phyloP scores from a whole-genome alignment of 192 early-diverging fungal genomes.

The Coemansia sp. region DNA sequence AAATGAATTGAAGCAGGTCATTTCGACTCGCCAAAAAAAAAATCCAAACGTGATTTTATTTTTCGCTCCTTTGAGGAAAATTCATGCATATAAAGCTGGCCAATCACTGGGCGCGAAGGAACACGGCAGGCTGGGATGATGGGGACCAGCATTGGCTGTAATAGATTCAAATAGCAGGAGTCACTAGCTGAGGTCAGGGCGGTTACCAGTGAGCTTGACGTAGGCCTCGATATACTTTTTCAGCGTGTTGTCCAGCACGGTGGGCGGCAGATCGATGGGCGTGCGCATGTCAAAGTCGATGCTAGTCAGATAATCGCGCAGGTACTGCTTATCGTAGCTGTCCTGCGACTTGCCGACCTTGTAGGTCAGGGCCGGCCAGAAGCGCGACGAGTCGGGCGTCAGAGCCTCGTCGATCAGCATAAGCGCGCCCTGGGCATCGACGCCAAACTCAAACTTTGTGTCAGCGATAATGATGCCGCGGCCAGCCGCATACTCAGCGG shows the following conservation, averaged over 20 bases:
- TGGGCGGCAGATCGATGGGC: conserved; percentile 76
- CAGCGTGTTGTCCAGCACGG: conserved; percentile 84
- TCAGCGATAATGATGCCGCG: conserved; percentile 98
- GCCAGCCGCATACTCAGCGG: conserved; percentile 76
- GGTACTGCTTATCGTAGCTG: conserved; percentile 96
- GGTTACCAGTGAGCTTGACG: conserved; percentile 76
- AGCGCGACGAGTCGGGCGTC: conserved; percentile 97
- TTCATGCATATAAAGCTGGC: not conserved
- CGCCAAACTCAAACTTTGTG: conserved; percentile 99
- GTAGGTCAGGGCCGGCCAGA: conserved; percentile 90
- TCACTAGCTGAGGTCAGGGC: conserved; percentile 59
- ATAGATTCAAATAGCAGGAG: too few relatives aligned
- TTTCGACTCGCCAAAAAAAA: not conserved
- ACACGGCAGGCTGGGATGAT: not conserved
- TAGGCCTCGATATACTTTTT: conserved; percentile 91
- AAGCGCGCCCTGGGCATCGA: conserved; percentile 76
- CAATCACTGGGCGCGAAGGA: conserved; percentile 6
- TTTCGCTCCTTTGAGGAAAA: conserved; percentile 12
- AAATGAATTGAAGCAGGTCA: not conserved
- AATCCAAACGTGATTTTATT: not conserved
- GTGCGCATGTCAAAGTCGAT: conserved; percentile 86
- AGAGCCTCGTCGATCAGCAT: conserved; percentile 95
- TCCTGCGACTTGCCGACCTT: conserved; percentile 76
- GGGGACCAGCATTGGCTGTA: too few relatives aligned
- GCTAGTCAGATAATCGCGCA: conserved; percentile 89